Conservation (phyloP, 495 filamentous ascomycete species). For the Penicillium crystallinum region DNA sequence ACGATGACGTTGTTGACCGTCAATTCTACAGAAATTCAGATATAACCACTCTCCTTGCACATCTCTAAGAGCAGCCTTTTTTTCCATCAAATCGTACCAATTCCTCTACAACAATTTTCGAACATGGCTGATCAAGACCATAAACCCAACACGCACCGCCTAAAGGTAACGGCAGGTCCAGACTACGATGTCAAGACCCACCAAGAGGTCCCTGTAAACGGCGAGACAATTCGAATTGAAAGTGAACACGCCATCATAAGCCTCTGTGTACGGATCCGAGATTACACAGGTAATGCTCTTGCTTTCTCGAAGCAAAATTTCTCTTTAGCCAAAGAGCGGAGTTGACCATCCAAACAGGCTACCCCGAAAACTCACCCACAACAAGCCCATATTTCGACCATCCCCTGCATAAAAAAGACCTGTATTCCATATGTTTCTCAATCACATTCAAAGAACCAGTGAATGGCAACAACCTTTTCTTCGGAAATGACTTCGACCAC, state of each 20-base stretch:
- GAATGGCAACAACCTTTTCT: slow-evolving; percentile 68
- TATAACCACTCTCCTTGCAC: neutral
- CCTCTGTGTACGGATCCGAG: slow-evolving; percentile 65
- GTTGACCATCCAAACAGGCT: slow-evolving; percentile 43
- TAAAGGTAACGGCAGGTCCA: slow-evolving; percentile 57
- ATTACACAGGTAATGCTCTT: slow-evolving; percentile 46
- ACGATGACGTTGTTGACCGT: slow-evolving; percentile 13
- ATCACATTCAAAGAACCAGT: slow-evolving; percentile 66
- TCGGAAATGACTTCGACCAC: slow-evolving; percentile 88
- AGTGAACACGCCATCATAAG: slow-evolving; percentile 55
- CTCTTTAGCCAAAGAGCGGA: slow-evolving; percentile 1
- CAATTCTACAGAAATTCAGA: neutral
- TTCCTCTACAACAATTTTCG: neutral
- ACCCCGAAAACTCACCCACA: slow-evolving; percentile 52
- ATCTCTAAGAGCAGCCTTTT: neutral
- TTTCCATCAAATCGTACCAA: no score
- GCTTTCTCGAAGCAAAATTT: slow-evolving; percentile 1
- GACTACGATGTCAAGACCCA: slow-evolving; percentile 64
- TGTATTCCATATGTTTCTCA: slow-evolving; percentile 73
- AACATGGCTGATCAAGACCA: neutral
- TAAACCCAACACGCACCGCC: slow-evolving; percentile 26
- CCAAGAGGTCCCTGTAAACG: slow-evolving; percentile 67
- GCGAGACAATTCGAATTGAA: slow-evolving; percentile 49
- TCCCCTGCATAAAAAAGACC: slow-evolving; percentile 63
- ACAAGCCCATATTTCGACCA: slow-evolving; percentile 70